A percentile compares a stretch with the other conserved stretches of the same genome.
Conservation (phyloP, 2,329 filamentous ascomycete genomes). For the Fusarium xyrophilum region DNA sequence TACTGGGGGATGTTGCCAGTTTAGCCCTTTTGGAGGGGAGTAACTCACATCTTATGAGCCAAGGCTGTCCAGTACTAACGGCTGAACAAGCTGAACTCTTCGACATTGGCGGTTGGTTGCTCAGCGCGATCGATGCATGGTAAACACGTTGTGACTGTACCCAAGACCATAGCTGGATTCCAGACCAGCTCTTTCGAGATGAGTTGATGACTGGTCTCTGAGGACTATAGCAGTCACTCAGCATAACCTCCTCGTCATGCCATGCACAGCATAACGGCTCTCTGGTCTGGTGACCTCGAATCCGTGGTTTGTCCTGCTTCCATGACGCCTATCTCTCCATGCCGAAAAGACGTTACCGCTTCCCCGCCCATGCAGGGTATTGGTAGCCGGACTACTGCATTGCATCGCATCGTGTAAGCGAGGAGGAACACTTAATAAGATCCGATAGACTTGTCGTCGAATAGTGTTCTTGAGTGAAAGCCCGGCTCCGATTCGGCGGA, state of each 20-base stretch:
- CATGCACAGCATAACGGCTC: slow-evolving; percentile 5
- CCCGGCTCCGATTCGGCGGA: slow-evolving; percentile 36
- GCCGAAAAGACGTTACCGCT: neutral
- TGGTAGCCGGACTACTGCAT: slow-evolving; percentile 17
- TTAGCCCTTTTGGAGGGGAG: neutral
- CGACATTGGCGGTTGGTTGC: neutral
- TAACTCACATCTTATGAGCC: neutral
- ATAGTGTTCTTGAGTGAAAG: neutral
- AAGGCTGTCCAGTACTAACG: neutral
- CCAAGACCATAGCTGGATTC: slow-evolving; percentile 9
- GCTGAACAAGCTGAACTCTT: neutral
- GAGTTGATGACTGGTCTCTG: slow-evolving; percentile 5
- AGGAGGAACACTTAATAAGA: slow-evolving; percentile 5
- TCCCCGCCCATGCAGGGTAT: slow-evolving; percentile 7
- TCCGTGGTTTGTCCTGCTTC: slow-evolving; percentile 9
- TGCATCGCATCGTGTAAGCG: slow-evolving; percentile 18
- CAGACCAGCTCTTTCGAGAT: neutral
- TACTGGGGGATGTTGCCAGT: neutral
- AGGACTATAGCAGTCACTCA: slow-evolving; percentile 15
- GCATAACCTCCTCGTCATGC: slow-evolving; percentile 16
- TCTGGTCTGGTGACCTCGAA: slow-evolving; percentile 19
- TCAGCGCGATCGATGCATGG: neutral
- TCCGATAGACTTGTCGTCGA: slow-evolving; percentile 4
- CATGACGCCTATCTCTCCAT: slow-evolving; percentile 13
- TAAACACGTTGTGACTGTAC: neutral